phyloP scores from a whole-genome alignment of 1,284 basidiomycete genomes.

The Thecaphora thlaspeos region DNA sequence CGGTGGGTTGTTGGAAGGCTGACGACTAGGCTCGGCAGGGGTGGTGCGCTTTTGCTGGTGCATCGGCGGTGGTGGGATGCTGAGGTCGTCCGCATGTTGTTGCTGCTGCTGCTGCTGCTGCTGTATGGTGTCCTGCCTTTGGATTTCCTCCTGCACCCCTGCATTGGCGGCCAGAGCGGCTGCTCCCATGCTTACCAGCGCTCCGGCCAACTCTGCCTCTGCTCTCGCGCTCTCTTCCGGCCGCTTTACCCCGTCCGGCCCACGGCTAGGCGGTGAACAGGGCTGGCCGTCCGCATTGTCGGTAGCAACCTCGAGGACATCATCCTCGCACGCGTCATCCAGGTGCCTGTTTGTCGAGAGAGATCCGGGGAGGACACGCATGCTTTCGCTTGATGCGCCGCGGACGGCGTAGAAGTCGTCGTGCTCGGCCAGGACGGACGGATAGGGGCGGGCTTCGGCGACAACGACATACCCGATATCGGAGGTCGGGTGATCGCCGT shows the following conservation, averaged over 20 bases:
- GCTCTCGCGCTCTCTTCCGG: too few relatives aligned
- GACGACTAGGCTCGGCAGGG: not conserved
- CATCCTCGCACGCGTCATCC: not conserved
- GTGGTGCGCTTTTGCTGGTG: not conserved
- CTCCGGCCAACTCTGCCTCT: too few relatives aligned
- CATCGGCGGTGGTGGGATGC: not conserved
- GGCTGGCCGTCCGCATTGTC: too few relatives aligned
- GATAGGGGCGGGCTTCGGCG: not conserved
- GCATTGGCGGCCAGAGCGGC: too few relatives aligned
- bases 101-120: too few relatives aligned
- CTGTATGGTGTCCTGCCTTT: too few relatives aligned
- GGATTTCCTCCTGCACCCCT: not conserved
- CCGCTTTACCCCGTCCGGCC: too few relatives aligned
- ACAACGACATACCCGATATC: too few relatives aligned
- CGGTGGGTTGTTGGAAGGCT: slow-evolving; percentile 14
- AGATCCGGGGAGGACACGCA: slow-evolving; percentile 32
- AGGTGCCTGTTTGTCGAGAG: not conserved
- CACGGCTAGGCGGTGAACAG: too few relatives aligned
- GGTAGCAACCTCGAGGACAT: too few relatives aligned
- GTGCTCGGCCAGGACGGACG: not conserved
- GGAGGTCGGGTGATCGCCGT: not conserved
- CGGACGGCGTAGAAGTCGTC: not conserved
- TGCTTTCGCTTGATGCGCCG: slow-evolving; percentile 22
- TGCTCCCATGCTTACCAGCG: too few relatives aligned
- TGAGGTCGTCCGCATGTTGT: not conserved